phyloP scores from a whole-genome alignment of 495 filamentous ascomycete species.

The Aspergillus baeticus region DNA sequence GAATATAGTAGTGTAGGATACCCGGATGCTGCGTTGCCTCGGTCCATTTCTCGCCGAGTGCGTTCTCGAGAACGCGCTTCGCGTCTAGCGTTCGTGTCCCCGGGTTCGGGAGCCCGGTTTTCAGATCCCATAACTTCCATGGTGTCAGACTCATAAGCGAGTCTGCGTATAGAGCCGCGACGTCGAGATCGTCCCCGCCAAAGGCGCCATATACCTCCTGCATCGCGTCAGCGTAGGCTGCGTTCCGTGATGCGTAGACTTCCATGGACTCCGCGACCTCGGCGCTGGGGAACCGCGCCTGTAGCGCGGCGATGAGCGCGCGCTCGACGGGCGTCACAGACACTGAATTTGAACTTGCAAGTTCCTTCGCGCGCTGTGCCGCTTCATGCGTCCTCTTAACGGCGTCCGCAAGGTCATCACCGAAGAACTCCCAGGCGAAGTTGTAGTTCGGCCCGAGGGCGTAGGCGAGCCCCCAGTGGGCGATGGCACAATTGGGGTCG shows the following conservation, averaged over 20 bases:
- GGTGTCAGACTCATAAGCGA: conserved; percentile 68
- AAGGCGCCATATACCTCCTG: conserved; percentile 50
- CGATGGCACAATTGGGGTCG: conserved; percentile 58
- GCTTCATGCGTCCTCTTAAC: conserved; percentile 46
- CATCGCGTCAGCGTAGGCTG: conserved; percentile 62
- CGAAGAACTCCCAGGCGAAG: conserved; percentile 68
- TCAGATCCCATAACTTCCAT: conserved; percentile 64
- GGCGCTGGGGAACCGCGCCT: conserved; percentile 51
- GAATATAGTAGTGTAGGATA: conserved; percentile 69
- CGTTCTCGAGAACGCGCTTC: conserved; percentile 52
- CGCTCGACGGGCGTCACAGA: conserved; percentile 40
- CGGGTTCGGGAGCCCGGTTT: conserved; percentile 52
- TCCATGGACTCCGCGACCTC: conserved; percentile 19
- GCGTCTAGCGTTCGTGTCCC: conserved; percentile 57
- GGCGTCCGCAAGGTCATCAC: conserved; percentile 49
- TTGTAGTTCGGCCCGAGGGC: conserved; percentile 70
- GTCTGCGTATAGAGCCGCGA: conserved; percentile 63
- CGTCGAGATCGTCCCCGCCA: conserved; percentile 54
- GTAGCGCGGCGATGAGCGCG: conserved; percentile 57
- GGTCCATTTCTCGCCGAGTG: conserved; percentile 41
- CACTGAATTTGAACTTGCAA: conserved; percentile 13
- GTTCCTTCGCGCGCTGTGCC: conserved; percentile 37
- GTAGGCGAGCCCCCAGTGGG: conserved; percentile 67
- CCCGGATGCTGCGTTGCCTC: conserved; percentile 54
- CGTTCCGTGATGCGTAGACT: conserved; percentile 55